These are phyloP conservation scores for Pythium periplocum DNA, from an alignment of 352 stramenopile genomes.

Conservation along the genomic window DNA sequence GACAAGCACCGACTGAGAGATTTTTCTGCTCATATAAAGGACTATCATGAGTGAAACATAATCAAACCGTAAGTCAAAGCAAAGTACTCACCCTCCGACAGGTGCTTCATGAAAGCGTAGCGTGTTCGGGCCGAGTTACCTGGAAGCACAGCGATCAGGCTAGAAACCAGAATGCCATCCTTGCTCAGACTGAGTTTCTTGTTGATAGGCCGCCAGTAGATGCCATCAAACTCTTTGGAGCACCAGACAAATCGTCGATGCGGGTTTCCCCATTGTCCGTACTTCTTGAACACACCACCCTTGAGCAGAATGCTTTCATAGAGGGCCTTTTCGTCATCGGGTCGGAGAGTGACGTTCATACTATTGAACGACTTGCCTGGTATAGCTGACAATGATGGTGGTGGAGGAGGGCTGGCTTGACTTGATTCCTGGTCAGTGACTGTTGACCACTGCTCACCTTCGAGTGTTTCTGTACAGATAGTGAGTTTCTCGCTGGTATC, in stretches of 20 bases:
- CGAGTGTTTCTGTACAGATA: background rate
- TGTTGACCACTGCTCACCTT: background rate
- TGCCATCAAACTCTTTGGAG: constrained; percentile 50
- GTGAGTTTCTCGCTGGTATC: background rate
- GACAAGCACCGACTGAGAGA: constrained; percentile 59
- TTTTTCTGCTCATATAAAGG: constrained; percentile 37
- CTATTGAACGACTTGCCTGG: too few relatives aligned
- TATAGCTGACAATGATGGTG: too few relatives aligned
- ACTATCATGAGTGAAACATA: background rate
- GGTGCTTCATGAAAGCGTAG: constrained; percentile 76
- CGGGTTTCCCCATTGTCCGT: constrained; percentile 70
- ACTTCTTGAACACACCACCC: constrained; percentile 71
- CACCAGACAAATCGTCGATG: constrained; percentile 71
- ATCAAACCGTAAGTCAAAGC: background rate
- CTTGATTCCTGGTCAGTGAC: too few relatives aligned
- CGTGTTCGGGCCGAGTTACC: constrained; percentile 53
- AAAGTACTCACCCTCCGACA: constrained; percentile 46
- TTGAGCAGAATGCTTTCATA: constrained; percentile 62
- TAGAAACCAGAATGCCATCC: constrained; percentile 38
- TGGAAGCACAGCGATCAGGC: constrained; percentile 45
- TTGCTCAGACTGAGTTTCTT: constrained; percentile 60
- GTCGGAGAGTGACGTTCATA: constrained; percentile 10
- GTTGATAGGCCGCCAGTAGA: constrained; percentile 67
- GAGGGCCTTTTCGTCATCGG: constrained; percentile 36
- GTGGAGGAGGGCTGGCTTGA: too few relatives aligned